Conservation (phyloP, 495 filamentous ascomycete species). For the Diplogelasinospora grovesii region DNA sequence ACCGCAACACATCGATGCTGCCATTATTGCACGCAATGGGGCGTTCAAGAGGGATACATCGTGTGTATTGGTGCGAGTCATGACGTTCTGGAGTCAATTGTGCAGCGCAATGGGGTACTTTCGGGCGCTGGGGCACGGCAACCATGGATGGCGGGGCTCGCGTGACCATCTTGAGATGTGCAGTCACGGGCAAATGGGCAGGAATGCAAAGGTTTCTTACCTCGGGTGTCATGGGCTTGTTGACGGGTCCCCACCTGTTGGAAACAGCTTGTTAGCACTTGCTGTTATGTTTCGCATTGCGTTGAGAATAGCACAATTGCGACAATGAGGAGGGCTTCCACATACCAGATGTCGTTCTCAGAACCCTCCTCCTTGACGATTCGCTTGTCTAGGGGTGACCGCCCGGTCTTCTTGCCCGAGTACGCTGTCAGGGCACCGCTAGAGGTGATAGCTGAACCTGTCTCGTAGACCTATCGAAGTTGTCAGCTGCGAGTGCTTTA, state of each 20-base stretch:
- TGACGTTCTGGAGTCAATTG: constrained; percentile 15
- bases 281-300: too few species aligned
- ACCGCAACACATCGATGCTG: constrained; percentile 2
- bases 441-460: constrained; percentile 92
- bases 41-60: constrained; percentile 1
- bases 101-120: not conserved
- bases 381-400: constrained; percentile 93
- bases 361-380: constrained; percentile 89
- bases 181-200: constrained; percentile 3
- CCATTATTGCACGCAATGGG: constrained; percentile 7
- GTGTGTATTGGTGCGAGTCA: constrained; percentile 13
- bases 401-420: constrained; percentile 95
- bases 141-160: constrained; percentile 3
- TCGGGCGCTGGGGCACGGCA: not conserved
- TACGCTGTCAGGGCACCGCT: constrained; percentile 93
- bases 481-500: not conserved
- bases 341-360: constrained; percentile 93
- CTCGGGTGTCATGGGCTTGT: constrained; percentile 97
- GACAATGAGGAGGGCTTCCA: constrained; percentile 17
- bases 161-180: constrained; percentile 12
- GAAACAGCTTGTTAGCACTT: constrained; percentile 4
- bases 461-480: constrained; percentile 68
- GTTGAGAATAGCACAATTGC: not conserved
- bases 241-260: constrained; percentile 66
- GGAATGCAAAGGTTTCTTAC: constrained; percentile 52